Evolutionary conservation across 2,329 filamentous ascomycete genomes (phyloP), one percentile per base, ranked within the genome.

Genomic region (Coniochaeta pulveracea): DNA sequence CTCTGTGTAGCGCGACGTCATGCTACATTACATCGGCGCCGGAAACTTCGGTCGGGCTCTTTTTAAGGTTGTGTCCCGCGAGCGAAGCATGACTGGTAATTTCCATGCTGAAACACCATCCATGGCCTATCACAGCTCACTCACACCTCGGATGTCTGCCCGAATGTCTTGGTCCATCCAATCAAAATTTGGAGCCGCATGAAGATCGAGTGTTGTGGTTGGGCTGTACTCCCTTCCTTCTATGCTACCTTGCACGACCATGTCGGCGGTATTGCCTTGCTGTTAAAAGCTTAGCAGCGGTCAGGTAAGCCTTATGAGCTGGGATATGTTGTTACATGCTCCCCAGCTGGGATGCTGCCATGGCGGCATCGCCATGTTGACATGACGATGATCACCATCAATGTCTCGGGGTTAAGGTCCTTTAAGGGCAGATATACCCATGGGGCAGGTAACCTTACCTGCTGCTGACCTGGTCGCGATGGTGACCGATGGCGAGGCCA

Each of bases 41-140:
- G 28, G n/a, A 17, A 31, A 31, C 28, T 31, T 14, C 28, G 21
- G 8, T 31, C 28, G 28, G 28, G 28, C 17, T 19, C 18, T 31
- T 21, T 19, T 22, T 31, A 31, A 31, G 28, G 28, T 31, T 31
- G 28, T 31, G 28, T 31, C 4, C 5, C 28, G 22, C 28, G 18
- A 19, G 14, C 28, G 21, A 19, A 26, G 28, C 28, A 31, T 31
- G 11, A 31, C 19, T 19, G 28, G 14, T 19, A 31, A 31, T 31
- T 19, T 31, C n/a, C 22, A 31, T 31, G 18, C 28, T 31, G 28
- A 31, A 31, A 31, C 28, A 10, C 6, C 11, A 17, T 7, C 14
- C 12, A 6, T 11, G 11, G 14, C 28, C 17, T 21, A 17, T 31
- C 28, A 31, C 18, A 19, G 28, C 18, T 31, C 28, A 31, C 17